These are phyloP conservation scores for Nakataea oryzae DNA, from an alignment of 2,329 filamentous ascomycete species.

Conservation along the genomic window DNA sequence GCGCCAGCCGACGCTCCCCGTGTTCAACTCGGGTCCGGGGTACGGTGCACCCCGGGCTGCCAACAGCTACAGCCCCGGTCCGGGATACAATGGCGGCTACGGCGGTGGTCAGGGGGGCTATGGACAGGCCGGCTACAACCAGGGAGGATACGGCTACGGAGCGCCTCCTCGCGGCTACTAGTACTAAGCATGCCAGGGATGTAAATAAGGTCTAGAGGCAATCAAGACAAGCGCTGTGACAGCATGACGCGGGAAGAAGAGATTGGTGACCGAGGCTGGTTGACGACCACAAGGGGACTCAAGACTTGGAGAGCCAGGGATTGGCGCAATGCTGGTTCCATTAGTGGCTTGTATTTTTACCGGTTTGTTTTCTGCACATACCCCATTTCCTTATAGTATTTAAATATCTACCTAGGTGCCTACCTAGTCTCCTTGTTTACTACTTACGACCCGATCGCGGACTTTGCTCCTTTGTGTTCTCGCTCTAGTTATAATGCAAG, in stretches of 20 bases:
- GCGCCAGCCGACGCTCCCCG: conserved; percentile 23
- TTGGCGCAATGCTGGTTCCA: background rate
- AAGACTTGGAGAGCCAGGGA: background rate
- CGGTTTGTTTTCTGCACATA: background rate
- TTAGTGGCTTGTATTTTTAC: background rate
- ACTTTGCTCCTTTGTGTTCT: background rate
- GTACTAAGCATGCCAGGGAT: background rate
- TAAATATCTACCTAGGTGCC: background rate
- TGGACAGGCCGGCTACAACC: conserved; percentile 3
- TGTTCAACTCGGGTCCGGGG: conserved; percentile 12
- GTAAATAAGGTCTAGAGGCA: background rate
- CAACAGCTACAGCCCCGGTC: conserved; percentile 1
- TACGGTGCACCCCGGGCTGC: conserved; percentile 1
- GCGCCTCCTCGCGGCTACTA: conserved; percentile 4
- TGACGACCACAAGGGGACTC: background rate
- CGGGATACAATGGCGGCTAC: background rate
- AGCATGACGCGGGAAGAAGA: background rate
- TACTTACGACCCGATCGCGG: background rate
- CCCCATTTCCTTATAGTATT: background rate
- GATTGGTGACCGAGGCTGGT: background rate
- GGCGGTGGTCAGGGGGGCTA: background rate
- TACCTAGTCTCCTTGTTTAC: background rate
- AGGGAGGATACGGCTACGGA: conserved; percentile 3
- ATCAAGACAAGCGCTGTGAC: background rate
- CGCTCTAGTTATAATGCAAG: background rate